Percentiles rank a stretch among this genome's conserved stretches.
These are phyloP conservation scores for Gossypium stocksii DNA, from an alignment of 345 rosid genomes.

Conservation along the genomic window DNA sequence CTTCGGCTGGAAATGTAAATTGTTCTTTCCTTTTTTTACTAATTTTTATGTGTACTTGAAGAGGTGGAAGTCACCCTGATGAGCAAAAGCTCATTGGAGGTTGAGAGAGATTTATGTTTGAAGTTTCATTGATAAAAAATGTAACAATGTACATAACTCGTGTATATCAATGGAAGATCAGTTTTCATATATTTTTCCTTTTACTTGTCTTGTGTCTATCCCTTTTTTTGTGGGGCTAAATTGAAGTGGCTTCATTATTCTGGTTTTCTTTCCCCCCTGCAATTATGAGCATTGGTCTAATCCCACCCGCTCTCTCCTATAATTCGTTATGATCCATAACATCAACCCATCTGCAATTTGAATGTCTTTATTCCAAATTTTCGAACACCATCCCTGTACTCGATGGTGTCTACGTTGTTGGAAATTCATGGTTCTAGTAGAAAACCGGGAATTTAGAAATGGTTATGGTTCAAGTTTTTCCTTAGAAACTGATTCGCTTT, in stretches of 20 bases:
- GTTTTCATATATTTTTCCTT: slow-evolving; percentile 4
- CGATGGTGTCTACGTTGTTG: too few relatives aligned
- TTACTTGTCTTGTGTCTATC: neutral
- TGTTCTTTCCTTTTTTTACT: neutral
- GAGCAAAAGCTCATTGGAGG: slow-evolving; percentile 48
- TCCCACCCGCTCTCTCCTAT: slow-evolving; percentile 13
- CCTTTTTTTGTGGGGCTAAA: slow-evolving; percentile 19
- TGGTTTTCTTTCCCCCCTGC: slow-evolving; percentile 7
- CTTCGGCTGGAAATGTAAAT: slow-evolving; percentile 31
- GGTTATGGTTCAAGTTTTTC: neutral
- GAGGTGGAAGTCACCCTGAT: slow-evolving; percentile 27
- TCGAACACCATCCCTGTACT: neutral
- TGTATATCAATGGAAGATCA: slow-evolving; percentile 42
- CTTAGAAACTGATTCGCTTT: neutral
- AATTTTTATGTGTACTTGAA: slow-evolving; percentile 23
- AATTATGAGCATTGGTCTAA: slow-evolving; percentile 15
- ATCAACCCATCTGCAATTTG: neutral
- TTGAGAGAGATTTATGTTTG: slow-evolving; percentile 31
- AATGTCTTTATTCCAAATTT: neutral
- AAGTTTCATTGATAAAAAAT: slow-evolving; percentile 23
- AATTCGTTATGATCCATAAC: slow-evolving; percentile 2
- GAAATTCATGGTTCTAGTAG: neutral
- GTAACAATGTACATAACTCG: slow-evolving; percentile 44
- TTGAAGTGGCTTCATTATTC: slow-evolving; percentile 12
- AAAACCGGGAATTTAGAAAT: neutral